Evolutionary conservation across 1,284 basidiomycete species (phyloP).

Genomic region (Austroboletus niveus): DNA sequence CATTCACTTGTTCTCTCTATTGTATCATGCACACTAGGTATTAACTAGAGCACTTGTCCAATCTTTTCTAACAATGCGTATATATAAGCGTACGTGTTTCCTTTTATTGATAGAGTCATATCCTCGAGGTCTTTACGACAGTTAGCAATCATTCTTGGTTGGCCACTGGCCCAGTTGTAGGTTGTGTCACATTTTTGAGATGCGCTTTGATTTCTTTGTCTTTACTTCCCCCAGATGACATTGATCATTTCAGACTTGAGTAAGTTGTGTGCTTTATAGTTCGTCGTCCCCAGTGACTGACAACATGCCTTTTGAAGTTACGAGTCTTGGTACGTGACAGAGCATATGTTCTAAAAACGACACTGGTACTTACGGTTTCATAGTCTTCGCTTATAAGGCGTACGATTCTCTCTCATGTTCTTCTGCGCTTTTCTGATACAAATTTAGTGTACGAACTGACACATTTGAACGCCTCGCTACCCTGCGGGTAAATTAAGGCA

Average conservation of each 20-base stretch:
- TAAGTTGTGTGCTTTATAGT: constrained; percentile 23
- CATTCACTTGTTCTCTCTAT: not conserved
- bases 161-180: constrained; percentile 9
- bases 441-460: constrained; percentile 27
- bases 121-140: constrained; percentile 1
- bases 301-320: constrained; percentile 4
- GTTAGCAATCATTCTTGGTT: constrained; percentile 26
- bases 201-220: not conserved
- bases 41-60: constrained; percentile 39
- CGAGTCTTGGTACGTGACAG: constrained; percentile 18
- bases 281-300: constrained; percentile 1
- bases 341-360: not conserved
- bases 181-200: not conserved
- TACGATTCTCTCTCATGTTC: constrained; percentile 22
- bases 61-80: constrained; percentile 29
- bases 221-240: constrained; percentile 9
- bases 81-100: constrained; percentile 25
- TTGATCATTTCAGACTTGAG: constrained; percentile 52
- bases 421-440: constrained; percentile 2
- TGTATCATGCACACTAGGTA: constrained; percentile 7
- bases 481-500: constrained; percentile 18
- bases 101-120: not conserved
- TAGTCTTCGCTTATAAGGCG: constrained; percentile 44
- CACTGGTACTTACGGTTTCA: not conserved
- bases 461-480: constrained; percentile 40